A percentile compares a stretch with the other conserved stretches of the same genome.
Evolutionary conservation across 257 asterid genomes (phyloP).

Genomic region (Solanum pennellii): DNA sequence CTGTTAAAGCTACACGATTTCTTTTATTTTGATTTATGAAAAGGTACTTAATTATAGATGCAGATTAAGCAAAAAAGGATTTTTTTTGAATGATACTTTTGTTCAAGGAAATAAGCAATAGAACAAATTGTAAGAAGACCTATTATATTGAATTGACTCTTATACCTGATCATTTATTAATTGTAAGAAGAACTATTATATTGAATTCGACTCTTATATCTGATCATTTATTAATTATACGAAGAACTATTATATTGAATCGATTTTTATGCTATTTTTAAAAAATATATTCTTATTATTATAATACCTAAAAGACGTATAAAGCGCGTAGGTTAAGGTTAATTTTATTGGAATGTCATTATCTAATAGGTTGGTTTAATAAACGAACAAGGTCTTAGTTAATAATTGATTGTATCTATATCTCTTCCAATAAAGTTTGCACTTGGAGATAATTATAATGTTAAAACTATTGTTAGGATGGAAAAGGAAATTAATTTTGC

Average conservation of each 20-base stretch:
- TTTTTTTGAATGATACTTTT: neutral
- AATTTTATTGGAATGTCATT: neutral
- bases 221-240: too few species aligned
- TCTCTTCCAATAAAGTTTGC: conserved; percentile 4
- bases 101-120: neutral
- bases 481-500: neutral
- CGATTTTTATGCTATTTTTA: too few species aligned
- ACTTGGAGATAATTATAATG: neutral
- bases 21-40: too few species aligned
- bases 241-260: neutral
- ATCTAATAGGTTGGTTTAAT: conserved; percentile 3
- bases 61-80: neutral
- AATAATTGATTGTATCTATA: conserved; percentile 19
- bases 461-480: neutral
- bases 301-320: fast-evolving
- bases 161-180: too few species aligned
- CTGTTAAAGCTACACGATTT: too few species aligned
- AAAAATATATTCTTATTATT: too few species aligned
- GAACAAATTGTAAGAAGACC: too few species aligned
- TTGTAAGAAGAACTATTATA: too few species aligned
- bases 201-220: neutral
- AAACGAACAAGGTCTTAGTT: conserved; percentile 13
- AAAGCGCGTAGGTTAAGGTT: fast-evolving
- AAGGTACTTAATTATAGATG: fast-evolving
- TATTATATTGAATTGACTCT: too few species aligned